Conservation (phyloP, 1,139 yeast genomes). For the Saccharomyces hybrid region DNA sequence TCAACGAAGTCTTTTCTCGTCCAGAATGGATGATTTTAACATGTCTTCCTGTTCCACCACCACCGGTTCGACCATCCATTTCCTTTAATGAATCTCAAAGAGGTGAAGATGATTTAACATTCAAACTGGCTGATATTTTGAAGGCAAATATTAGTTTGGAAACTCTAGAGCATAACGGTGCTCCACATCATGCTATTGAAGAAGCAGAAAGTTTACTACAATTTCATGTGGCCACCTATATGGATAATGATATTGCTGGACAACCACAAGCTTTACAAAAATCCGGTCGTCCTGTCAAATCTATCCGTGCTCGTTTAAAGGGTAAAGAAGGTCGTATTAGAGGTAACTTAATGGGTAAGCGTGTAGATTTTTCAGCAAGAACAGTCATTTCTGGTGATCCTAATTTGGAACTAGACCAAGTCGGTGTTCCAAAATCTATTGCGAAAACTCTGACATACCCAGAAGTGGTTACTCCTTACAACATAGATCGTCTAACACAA, state of each 20-base stretch:
- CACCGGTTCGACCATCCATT: slow-evolving; percentile 97
- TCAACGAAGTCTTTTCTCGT: slow-evolving; percentile 91
- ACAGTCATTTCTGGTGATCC: slow-evolving; percentile 99
- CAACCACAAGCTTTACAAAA: slow-evolving; percentile 98
- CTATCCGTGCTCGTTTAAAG: slow-evolving; percentile 96
- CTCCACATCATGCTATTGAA: slow-evolving; percentile 95
- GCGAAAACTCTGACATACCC: slow-evolving; percentile 95
- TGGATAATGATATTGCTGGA: slow-evolving; percentile 99
- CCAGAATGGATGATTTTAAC: slow-evolving; percentile 98
- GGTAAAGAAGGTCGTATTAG: slow-evolving; percentile 98
- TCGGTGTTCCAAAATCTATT: slow-evolving; percentile 95
- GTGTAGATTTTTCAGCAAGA: slow-evolving; percentile 98
- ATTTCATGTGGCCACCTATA: slow-evolving; percentile 97
- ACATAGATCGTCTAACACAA: slow-evolving; percentile 86
- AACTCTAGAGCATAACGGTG: slow-evolving; percentile 94
- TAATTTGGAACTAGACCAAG: slow-evolving; percentile 92
- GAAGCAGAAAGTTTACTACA: slow-evolving; percentile 94
- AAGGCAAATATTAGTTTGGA: slow-evolving; percentile 96
- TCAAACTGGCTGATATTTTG: slow-evolving; percentile 90
- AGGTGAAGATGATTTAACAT: slow-evolving; percentile 98
- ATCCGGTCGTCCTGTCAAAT: slow-evolving; percentile 96
- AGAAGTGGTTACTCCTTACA: slow-evolving; percentile 94
- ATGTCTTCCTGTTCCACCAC: slow-evolving; percentile 98
- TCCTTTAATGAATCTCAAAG: slow-evolving; percentile 98
- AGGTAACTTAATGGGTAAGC: slow-evolving; percentile 98